These are phyloP conservation scores for Sugiyamaella grinbergsii DNA, from an alignment of 1,139 yeast species.

Conservation along the genomic window DNA sequence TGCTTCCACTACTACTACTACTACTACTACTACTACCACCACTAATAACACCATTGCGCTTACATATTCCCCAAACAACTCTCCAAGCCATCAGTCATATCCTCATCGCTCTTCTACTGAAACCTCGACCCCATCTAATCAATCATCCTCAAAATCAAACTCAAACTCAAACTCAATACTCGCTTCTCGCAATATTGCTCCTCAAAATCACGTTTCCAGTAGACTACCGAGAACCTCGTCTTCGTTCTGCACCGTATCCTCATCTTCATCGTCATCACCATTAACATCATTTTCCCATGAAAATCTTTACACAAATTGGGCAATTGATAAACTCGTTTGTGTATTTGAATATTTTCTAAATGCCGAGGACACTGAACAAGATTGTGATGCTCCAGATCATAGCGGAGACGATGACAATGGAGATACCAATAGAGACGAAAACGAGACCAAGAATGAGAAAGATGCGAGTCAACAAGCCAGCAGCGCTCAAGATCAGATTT, in stretches of 20 bases:
- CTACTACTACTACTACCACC: too few species aligned
- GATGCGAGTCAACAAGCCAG: neutral
- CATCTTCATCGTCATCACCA: neutral
- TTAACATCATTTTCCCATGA: neutral
- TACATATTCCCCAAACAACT: neutral
- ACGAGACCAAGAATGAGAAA: neutral
- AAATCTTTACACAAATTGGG: constrained; percentile 11
- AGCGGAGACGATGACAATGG: constrained; percentile 1
- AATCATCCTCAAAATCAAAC: constrained; percentile 1
- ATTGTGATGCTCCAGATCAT: neutral
- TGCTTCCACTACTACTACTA: neutral
- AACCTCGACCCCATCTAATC: neutral
- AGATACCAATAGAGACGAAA: neutral
- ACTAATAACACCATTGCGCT: too few species aligned
- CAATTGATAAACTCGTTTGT: constrained; percentile 10
- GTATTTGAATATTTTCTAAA: constrained; percentile 15
- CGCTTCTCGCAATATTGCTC: constrained; percentile 11
- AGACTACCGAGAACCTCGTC: constrained; percentile 2
- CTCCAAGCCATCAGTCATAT: neutral
- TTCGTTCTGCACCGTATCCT: neutral
- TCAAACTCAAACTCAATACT: constrained; percentile 4
- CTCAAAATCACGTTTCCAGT: constrained; percentile 16
- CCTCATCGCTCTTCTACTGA: neutral
- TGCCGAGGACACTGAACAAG: neutral
- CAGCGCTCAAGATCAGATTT: neutral